These are phyloP conservation scores for Populus hybrid DNA, from an alignment of 441 rosid genomes.

Conservation along the genomic window DNA sequence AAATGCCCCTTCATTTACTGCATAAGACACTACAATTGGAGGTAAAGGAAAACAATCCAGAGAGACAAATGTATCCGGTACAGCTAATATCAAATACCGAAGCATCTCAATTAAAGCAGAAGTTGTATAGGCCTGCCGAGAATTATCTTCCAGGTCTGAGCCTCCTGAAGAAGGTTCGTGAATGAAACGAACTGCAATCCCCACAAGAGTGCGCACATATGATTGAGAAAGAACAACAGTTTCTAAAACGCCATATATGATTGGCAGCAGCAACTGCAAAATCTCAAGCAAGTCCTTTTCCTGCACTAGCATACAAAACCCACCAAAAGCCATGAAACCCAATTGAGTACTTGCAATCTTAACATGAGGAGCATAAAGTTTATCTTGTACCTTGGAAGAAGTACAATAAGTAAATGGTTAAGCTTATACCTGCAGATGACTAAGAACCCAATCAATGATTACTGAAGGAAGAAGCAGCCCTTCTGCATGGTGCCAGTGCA, in stretches of 20 bases:
- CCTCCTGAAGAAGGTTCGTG: conserved; percentile 90
- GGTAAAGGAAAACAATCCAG: conserved; percentile 97
- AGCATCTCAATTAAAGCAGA: conserved; percentile 94
- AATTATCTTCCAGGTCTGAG: conserved; percentile 94
- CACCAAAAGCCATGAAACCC: conserved; percentile 21
- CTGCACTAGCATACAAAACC: conserved; percentile 45
- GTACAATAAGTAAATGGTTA: neutral
- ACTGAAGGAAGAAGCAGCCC: conserved; percentile 89
- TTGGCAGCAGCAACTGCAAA: conserved; percentile 87
- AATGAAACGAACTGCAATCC: conserved; percentile 76
- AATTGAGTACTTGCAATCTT: conserved; percentile 1
- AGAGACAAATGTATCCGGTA: conserved; percentile 96
- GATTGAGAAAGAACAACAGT: conserved; percentile 82
- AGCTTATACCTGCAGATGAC: conserved; percentile 69
- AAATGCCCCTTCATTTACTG: conserved; percentile 68
- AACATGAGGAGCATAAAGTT: neutral
- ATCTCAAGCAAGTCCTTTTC: conserved; percentile 80
- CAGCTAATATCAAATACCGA: conserved; percentile 86
- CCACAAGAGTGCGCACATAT: conserved; percentile 77
- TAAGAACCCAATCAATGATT: conserved; percentile 96
- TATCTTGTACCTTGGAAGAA: conserved; percentile 4
- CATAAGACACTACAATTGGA: conserved; percentile 64
- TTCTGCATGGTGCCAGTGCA: conserved; percentile 95
- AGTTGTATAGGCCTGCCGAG: conserved; percentile 88
- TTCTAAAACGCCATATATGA: conserved; percentile 89